Conservation (phyloP, 192 early-diverging fungal genomes). For the Rhizoclosmatium sp. region DNA sequence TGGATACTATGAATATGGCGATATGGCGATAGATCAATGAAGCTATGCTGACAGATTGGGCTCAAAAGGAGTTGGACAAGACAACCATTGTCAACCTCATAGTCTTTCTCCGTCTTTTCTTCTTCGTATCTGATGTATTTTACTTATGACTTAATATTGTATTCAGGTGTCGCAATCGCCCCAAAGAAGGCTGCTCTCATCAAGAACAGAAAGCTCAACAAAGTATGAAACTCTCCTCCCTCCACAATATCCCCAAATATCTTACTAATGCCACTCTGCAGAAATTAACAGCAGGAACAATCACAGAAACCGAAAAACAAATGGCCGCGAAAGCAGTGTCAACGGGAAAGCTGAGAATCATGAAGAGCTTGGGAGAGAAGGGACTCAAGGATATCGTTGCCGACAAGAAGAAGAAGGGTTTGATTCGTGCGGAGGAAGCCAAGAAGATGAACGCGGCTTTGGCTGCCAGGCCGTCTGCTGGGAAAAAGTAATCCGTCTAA, state of each 20-base stretch:
- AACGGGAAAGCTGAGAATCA: slow-evolving; percentile 81
- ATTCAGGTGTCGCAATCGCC: slow-evolving; percentile 29
- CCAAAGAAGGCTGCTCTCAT: slow-evolving; percentile 36
- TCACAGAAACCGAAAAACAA: slow-evolving; percentile 54
- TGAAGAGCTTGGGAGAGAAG: slow-evolving; percentile 72
- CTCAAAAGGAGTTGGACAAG: neutral
- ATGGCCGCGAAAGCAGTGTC: slow-evolving; percentile 79
- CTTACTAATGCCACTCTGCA: slow-evolving; percentile 5
- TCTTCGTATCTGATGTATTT: neutral
- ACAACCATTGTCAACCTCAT: too few species aligned
- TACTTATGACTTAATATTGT: neutral
- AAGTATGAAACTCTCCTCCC: slow-evolving; percentile 2
- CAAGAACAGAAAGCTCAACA: slow-evolving; percentile 20
- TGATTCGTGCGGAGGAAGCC: slow-evolving; percentile 25
- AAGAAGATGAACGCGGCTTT: slow-evolving; percentile 20
- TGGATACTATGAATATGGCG: too few species aligned
- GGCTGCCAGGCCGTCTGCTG: neutral
- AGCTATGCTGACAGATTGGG: too few species aligned
- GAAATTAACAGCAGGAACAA: slow-evolving; percentile 52
- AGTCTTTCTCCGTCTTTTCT: neutral
- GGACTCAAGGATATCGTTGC: slow-evolving; percentile 56
- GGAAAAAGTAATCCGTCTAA: too few species aligned
- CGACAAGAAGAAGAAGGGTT: slow-evolving; percentile 54
- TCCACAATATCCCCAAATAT: neutral
- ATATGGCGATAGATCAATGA: too few species aligned